Base-by-base conservation (phyloP, 768 basidiomycete genomes). In the Lenzites betulinus region DNA sequence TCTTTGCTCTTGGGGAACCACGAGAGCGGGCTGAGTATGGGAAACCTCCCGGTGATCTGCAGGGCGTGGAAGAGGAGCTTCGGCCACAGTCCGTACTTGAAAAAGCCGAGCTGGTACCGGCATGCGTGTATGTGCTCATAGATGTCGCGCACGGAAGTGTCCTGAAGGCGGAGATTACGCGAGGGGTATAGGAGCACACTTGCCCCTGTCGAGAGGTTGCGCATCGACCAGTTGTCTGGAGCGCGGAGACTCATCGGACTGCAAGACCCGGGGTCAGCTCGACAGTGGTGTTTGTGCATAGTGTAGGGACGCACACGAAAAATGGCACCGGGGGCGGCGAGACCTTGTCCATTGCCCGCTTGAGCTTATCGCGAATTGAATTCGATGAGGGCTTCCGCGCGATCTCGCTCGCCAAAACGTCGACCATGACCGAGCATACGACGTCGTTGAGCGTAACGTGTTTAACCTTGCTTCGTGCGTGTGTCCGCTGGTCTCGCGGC, bases 151-250 rank as follows among this genome's bases (percentile, higher is more conserved):
- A 61, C 42, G 25, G 58, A 55, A 12, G 56, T 41, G 36, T 61
- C 57, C 28, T n/a, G 13, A 5, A 13, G 11, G 38, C 49, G 56
- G 36, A 54, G 42, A 2, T n/a, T 51, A 7, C 15, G 30, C 16
- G 66, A 51, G 16, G 68, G 68, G 33, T 64, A 36, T 5, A 69
- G 62, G 52, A 65, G 65, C 16, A 69, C 68, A 33, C 64, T 60
- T 4, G 66, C 51, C 8, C 59, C 66, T 3, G 68, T 69, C 23
- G 65, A 66, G 26, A 69, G 62, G 46, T 69, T 69, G 30, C 64
- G 68, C 66, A 69, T 66, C 25, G 68, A 69, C 63, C 61, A 67
- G 55, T 69, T 66, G n/a, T 66, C 68, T 8, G 68, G 65, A 1
- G 57, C 35, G 22, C 68, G 68, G 25, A 67, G 48, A 41, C 68